These are phyloP conservation scores for Magnusiomyces tetraspermus DNA, from an alignment of 1,139 yeast species.

Conservation along the genomic window DNA sequence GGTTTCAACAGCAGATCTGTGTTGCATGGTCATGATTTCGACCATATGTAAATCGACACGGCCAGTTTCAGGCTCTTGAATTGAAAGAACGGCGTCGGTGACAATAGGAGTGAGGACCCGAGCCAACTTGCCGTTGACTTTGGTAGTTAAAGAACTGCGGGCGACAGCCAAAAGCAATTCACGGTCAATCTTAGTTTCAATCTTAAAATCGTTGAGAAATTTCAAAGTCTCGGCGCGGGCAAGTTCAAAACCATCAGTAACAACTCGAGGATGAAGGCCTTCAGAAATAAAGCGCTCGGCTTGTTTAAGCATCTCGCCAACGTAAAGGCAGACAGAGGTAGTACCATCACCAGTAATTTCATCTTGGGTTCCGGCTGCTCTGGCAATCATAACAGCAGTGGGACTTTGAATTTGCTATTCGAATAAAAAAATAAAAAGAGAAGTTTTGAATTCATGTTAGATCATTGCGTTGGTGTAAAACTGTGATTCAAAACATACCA, in stretches of 20 bases:
- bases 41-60: constrained; percentile 89
- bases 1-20: constrained; percentile 76
- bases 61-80: constrained; percentile 44
- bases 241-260: constrained; percentile 89
- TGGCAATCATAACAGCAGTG: constrained; percentile 96
- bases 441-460: neutral
- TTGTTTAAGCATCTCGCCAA: constrained; percentile 89
- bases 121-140: constrained; percentile 65
- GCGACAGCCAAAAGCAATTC: constrained; percentile 89
- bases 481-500: constrained; percentile 36
- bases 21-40: constrained; percentile 98
- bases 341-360: constrained; percentile 99
- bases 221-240: constrained; percentile 71
- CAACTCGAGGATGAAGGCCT: constrained; percentile 91
- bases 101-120: constrained; percentile 86
- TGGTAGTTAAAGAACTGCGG: constrained; percentile 77
- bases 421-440: constrained; percentile 3
- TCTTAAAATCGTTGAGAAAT: constrained; percentile 55
- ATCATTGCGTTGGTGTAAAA: neutral
- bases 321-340: constrained; percentile 89
- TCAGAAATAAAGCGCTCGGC: constrained; percentile 87
- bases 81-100: constrained; percentile 88
- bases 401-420: constrained; percentile 86
- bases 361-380: constrained; percentile 98
- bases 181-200: constrained; percentile 48